Base-by-base conservation (phyloP, 2,329 filamentous ascomycete species). In the Fusarium nisikadoi region DNA sequence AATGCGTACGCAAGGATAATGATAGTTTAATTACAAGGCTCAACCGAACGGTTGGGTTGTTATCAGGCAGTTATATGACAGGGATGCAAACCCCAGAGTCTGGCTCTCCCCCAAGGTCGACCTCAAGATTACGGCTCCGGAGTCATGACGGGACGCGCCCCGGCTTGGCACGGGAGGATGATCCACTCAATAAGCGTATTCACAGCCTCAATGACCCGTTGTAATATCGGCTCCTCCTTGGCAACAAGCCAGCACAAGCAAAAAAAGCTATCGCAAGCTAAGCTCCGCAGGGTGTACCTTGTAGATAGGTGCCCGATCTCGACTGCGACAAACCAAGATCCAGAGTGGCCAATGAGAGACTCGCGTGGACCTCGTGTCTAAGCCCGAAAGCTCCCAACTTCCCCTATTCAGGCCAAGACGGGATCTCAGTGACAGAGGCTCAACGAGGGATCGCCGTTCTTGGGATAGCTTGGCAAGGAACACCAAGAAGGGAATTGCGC, bases 231-330 rank as follows among this genome's bases (percentile, higher is more conserved):
- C 63, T 64, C 31, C 7, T 10, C 19, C 39, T 61, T 45, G 58
- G 50, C 49, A 36, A 20, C 42, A 54, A 68, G 49, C 57, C 27
- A 17, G 14, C 42, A 14, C 11, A 45, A 27, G 25, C 23, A 31
- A 31, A 35, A 55, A 23, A 29, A 36, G 20, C 12, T 38, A 63
- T 64, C 65, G 49, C 64, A 68, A 68, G 47, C 64, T 46, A 47
- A 19, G 27, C 41, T 55, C 12, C 31, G 52, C 62, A 67, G 59
- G 63, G 63, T 39, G 38, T 12, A 35, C 62, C 59, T 56, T 45
- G 69, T 65, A 71, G 71, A 68, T 75, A 63, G 72, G 69, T 77
- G 75, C 75, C 75, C 75, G 75, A 77, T 77, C 75, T 77, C 49
- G 59, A 57, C 54, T 73, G 70, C 43, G 62, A 75, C 65, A 62